phyloP scores from a whole-genome alignment of 176 grass and related monocot genomes.

The Aegilops tauschii region DNA sequence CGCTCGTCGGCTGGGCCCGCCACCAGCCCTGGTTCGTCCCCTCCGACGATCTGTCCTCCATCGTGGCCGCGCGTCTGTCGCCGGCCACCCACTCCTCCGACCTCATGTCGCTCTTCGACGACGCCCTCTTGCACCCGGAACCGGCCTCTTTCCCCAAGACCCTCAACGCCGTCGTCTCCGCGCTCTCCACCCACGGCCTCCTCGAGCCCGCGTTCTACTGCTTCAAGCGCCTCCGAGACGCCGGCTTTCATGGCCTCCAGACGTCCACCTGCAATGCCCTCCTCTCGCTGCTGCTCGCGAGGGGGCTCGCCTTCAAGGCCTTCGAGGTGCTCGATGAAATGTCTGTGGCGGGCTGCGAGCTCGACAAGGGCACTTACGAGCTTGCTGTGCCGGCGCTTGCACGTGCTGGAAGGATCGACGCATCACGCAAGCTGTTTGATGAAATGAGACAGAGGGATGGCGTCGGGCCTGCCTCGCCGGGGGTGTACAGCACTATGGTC shows the following conservation, averaged over 20 bases:
- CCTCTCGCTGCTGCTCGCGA: constrained; percentile 74
- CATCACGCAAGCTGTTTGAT: constrained; percentile 74
- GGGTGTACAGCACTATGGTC: constrained; percentile 63
- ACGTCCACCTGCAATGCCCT: constrained; percentile 74
- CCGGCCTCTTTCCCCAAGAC: constrained; percentile 57
- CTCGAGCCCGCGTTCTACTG: constrained; percentile 77
- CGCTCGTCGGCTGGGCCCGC: constrained; percentile 77
- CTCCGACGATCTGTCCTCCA: constrained; percentile 44
- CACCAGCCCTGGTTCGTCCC: constrained; percentile 67
- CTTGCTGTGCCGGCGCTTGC: constrained; percentile 77
- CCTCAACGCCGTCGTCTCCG: constrained; percentile 55
- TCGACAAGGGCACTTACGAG: constrained; percentile 73
- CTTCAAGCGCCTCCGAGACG: constrained; percentile 87
- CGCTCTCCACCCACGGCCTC: constrained; percentile 48
- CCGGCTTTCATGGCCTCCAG: constrained; percentile 40
- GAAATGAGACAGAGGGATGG: constrained; percentile 67
- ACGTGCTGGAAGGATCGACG: constrained; percentile 71
- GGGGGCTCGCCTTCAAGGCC: constrained; percentile 83
- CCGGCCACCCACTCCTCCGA: constrained; percentile 49
- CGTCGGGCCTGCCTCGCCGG: constrained; percentile 24
- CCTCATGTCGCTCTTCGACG: constrained; percentile 58
- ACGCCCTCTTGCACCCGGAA: constrained; percentile 57
- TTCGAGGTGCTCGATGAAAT: constrained; percentile 91
- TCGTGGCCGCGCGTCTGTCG: constrained; percentile 46
- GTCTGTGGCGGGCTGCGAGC: constrained; percentile 37